These are phyloP conservation scores for Penicillium bialowiezense DNA, from an alignment of 495 filamentous ascomycete species.

Conservation along the genomic window DNA sequence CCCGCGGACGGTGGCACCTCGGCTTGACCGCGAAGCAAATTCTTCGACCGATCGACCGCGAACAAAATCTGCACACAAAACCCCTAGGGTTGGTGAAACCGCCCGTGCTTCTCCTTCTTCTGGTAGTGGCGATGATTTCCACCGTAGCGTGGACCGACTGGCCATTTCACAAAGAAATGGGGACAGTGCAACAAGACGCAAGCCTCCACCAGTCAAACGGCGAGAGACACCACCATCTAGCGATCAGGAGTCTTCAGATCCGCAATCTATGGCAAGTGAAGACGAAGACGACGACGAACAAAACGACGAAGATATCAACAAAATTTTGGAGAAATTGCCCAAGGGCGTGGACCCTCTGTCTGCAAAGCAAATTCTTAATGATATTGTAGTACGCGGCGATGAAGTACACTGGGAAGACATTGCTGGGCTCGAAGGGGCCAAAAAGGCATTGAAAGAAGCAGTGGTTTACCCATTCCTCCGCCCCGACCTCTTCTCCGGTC, in stretches of 20 bases:
- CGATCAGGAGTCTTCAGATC: constrained; percentile 39
- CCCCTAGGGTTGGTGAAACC: constrained; percentile 5
- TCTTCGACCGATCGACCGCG: constrained; percentile 17
- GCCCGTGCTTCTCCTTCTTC: constrained; percentile 27
- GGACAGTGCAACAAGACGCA: constrained; percentile 24
- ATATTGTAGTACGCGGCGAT: constrained; percentile 93
- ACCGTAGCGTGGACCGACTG: constrained; percentile 27
- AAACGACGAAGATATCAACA: constrained; percentile 46
- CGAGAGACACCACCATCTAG: constrained; percentile 44
- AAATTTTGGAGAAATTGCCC: constrained; percentile 72
- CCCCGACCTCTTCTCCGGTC: constrained; percentile 91
- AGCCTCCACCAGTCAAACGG: constrained; percentile 22
- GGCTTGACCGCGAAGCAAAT: constrained; percentile 13
- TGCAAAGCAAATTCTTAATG: constrained; percentile 89
- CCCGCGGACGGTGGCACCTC: constrained; percentile 20
- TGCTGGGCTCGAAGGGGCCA: constrained; percentile 85
- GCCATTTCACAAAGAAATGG: constrained; percentile 18
- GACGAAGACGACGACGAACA: constrained; percentile 37
- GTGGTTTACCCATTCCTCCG: constrained; percentile 97
- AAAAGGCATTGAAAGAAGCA: constrained; percentile 89
- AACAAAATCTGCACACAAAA: constrained; percentile 26
- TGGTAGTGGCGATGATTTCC: constrained; percentile 29
- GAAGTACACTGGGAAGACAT: constrained; percentile 95
- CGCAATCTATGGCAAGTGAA: constrained; percentile 26
- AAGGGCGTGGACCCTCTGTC: constrained; percentile 76